Percentiles rank a stretch among this genome's conserved stretches.
phyloP scores from a whole-genome alignment of 2,329 filamentous ascomycete genomes.

The Nectriaceae sp. region DNA sequence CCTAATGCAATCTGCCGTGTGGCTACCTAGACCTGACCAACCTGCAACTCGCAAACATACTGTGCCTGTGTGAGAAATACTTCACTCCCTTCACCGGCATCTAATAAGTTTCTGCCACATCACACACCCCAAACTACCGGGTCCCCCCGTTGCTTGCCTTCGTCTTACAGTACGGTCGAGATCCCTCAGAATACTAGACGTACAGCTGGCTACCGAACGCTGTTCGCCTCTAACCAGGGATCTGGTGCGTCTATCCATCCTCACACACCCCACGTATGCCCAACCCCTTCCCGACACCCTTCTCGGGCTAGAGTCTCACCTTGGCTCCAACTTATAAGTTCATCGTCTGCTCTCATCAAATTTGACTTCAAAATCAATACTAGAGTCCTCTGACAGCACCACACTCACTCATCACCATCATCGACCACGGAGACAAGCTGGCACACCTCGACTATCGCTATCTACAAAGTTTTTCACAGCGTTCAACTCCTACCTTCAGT shows the following conservation, averaged over 20 bases:
- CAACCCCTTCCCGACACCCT: slow-evolving; percentile 12
- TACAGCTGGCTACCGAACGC: slow-evolving; percentile 14
- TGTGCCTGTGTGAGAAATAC: slow-evolving; percentile 17
- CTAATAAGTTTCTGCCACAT: slow-evolving; percentile 33
- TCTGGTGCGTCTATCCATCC: slow-evolving; percentile 9
- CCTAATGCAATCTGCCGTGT: slow-evolving; percentile 10
- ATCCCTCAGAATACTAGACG: slow-evolving; percentile 20
- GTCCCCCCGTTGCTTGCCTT: slow-evolving; percentile 19
- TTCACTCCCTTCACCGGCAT: slow-evolving; percentile 19
- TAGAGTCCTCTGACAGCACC: too few relatives aligned
- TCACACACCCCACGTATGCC: slow-evolving; percentile 17
- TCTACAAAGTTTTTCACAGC: not conserved
- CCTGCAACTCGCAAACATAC: slow-evolving; percentile 20
- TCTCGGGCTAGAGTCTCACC: slow-evolving; percentile 8
- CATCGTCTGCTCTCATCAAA: slow-evolving; percentile 8
- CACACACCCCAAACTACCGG: slow-evolving; percentile 20
- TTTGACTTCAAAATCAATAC: slow-evolving; percentile 8
- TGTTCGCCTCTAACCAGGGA: slow-evolving; percentile 12
- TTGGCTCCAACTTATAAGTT: slow-evolving; percentile 22
- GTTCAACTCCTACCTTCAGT: slow-evolving; percentile 8
- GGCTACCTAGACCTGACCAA: slow-evolving; percentile 6
- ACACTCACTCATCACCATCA: not conserved
- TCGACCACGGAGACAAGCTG: not conserved
- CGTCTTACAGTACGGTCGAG: slow-evolving; percentile 24
- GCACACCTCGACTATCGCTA: not conserved